phyloP scores from a whole-genome alignment of 805 yeast species.

The Barnettozyma californica region DNA sequence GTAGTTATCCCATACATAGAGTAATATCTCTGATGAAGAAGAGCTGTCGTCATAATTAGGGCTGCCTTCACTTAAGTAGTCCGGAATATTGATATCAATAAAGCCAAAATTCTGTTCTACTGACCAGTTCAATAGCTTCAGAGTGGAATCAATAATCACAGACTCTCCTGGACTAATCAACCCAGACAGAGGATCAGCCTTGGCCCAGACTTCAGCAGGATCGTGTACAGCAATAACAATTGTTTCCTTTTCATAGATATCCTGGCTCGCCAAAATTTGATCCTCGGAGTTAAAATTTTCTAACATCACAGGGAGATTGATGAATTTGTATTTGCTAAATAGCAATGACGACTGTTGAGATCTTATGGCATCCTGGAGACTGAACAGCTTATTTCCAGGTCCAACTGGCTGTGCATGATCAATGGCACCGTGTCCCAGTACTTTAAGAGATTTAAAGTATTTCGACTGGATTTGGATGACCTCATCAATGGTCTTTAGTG shows the following conservation, averaged over 20 bases:
- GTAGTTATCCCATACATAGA: constrained; percentile 89
- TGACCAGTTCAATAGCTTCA: constrained; percentile 68
- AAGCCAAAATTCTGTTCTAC: constrained; percentile 59
- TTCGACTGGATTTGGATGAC: constrained; percentile 76
- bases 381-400: constrained; percentile 38
- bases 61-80: constrained; percentile 38
- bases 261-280: constrained; percentile 66
- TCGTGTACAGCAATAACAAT: constrained; percentile 77
- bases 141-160: constrained; percentile 69
- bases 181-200: constrained; percentile 75
- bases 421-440: constrained; percentile 44
- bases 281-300: constrained; percentile 40
- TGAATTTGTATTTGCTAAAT: constrained; percentile 50
- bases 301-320: constrained; percentile 58
- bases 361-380: constrained; percentile 70
- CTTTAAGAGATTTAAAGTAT: constrained; percentile 82
- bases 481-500: constrained; percentile 74
- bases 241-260: constrained; percentile 57
- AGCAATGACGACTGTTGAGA: constrained; percentile 59
- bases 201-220: constrained; percentile 90
- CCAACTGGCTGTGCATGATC: constrained; percentile 31
- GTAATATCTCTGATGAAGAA: constrained; percentile 69
- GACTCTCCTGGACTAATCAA: constrained; percentile 67
- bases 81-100: constrained; percentile 79
- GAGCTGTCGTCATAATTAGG: constrained; percentile 30